phyloP scores from a whole-genome alignment of 1,284 basidiomycete genomes.

The Meira nashicola region DNA sequence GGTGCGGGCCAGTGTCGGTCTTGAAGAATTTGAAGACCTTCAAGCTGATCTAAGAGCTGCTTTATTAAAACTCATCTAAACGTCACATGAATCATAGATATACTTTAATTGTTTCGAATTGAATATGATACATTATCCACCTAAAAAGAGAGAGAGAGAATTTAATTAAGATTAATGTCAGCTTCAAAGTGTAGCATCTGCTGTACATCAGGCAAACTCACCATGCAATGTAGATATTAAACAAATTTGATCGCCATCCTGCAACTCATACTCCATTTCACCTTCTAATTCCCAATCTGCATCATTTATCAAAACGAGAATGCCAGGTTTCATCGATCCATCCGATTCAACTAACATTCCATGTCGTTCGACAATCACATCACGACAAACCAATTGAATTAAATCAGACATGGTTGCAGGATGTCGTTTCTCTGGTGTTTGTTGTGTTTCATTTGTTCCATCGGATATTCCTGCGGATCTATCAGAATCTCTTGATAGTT shows the following conservation, averaged over 20 bases:
- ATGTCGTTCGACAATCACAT: conserved; percentile 74
- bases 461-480: neutral
- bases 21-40: conserved; percentile 46
- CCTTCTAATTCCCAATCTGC: conserved; percentile 98
- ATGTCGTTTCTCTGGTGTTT: conserved; percentile 54
- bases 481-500: neutral
- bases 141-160: too few species aligned
- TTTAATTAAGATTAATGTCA: too few species aligned
- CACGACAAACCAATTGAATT: conserved; percentile 71
- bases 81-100: neutral
- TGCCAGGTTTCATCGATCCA: conserved; percentile 81
- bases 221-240: conserved; percentile 96
- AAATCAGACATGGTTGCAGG: conserved; percentile 69
- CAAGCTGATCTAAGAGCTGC: conserved; percentile 31
- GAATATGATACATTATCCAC: neutral
- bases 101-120: neutral
- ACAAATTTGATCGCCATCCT: conserved; percentile 79
- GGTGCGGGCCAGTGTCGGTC: conserved; percentile 36
- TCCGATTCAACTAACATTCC: conserved; percentile 85
- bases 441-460: conserved; percentile 12
- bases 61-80: conserved; percentile 16
- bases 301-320: conserved; percentile 90
- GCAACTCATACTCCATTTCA: conserved; percentile 77
- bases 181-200: too few species aligned
- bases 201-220: conserved; percentile 57